A percentile compares a stretch with the other conserved stretches of the same genome.
Evolutionary conservation across 2,329 filamentous ascomycete species (phyloP).

Genomic region (Eurotiales sp.): DNA sequence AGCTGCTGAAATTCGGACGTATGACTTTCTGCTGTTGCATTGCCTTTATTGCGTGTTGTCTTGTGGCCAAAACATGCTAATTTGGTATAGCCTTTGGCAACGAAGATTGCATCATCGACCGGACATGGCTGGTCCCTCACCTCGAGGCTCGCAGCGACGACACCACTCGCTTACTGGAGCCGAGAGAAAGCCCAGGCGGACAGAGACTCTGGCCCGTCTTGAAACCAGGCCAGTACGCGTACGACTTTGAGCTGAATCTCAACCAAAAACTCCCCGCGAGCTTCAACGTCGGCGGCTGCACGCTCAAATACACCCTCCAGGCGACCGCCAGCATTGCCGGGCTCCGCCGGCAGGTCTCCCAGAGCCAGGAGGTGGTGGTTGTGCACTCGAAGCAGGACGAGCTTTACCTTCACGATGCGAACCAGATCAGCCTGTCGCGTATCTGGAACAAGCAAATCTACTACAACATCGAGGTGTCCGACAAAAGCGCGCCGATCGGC

Average conservation of each 20-base stretch:
- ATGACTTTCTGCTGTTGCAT: neutral
- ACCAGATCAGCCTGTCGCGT: constrained; percentile 9
- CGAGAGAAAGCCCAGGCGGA: neutral
- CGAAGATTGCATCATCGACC: constrained; percentile 7
- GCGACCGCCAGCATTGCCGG: constrained; percentile 1
- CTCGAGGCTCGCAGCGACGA: neutral
- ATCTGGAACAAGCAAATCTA: constrained; percentile 12
- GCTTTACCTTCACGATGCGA: constrained; percentile 9
- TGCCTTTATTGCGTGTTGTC: neutral
- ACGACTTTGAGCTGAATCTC: constrained; percentile 11
- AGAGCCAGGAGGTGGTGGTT: constrained; percentile 6
- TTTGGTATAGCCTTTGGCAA: constrained; percentile 1
- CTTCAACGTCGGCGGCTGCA: constrained; percentile 10
- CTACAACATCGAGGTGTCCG: constrained; percentile 7
- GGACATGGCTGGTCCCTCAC: constrained; percentile 2
- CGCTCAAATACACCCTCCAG: constrained; percentile 9
- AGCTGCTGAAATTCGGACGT: constrained; percentile 7
- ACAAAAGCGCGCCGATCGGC: constrained; percentile 10
- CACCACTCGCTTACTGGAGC: neutral
- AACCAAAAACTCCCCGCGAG: constrained; percentile 8
- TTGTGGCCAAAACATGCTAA: neutral
- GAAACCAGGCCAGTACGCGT: constrained; percentile 6
- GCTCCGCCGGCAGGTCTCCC: constrained; percentile 7
- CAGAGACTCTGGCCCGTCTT: constrained; percentile 1
- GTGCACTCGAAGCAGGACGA: constrained; percentile 13